phyloP scores from a whole-genome alignment of 2,329 filamentous ascomycete species.

The Claviceps maximensis region DNA sequence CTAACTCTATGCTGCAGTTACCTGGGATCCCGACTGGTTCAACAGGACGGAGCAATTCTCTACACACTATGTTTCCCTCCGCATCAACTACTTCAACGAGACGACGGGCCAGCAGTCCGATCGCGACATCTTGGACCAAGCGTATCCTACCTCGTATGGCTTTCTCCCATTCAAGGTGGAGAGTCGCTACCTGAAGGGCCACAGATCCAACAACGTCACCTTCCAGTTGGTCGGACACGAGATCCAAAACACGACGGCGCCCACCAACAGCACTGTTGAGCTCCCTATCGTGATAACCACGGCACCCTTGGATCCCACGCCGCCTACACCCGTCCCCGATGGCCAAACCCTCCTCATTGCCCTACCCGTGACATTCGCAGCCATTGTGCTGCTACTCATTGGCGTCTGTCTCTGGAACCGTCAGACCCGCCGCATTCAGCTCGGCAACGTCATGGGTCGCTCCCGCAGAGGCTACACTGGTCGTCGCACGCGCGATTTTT shows the following conservation, averaged over 20 bases:
- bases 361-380: slow-evolving; percentile 36
- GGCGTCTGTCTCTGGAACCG: slow-evolving; percentile 45
- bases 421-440: slow-evolving; percentile 32
- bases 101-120: slow-evolving; percentile 22
- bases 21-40: slow-evolving; percentile 43
- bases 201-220: slow-evolving; percentile 30
- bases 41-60: slow-evolving; percentile 24
- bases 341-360: slow-evolving; percentile 36
- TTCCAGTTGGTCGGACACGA: slow-evolving; percentile 27
- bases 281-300: slow-evolving; percentile 23
- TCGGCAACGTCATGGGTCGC: slow-evolving; percentile 40
- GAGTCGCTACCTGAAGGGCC: slow-evolving; percentile 14
- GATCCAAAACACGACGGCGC: slow-evolving; percentile 18
- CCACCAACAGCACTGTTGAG: slow-evolving; percentile 28
- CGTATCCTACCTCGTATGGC: slow-evolving; percentile 28
- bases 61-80: slow-evolving; percentile 19
- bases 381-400: slow-evolving; percentile 34
- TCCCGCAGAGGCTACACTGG: slow-evolving; percentile 30
- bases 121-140: slow-evolving; percentile 20
- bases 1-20: slow-evolving; percentile 26
- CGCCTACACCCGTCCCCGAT: slow-evolving; percentile 19
- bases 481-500: slow-evolving; percentile 23
- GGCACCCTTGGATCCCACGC: slow-evolving; percentile 23
- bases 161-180: slow-evolving; percentile 34
- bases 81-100: slow-evolving; percentile 28